A percentile compares a stretch with the other conserved stretches of the same genome.
These are phyloP conservation scores for Cladorrhinum sp. DNA, from an alignment of 2,329 filamentous ascomycete species.

Conservation along the genomic window DNA sequence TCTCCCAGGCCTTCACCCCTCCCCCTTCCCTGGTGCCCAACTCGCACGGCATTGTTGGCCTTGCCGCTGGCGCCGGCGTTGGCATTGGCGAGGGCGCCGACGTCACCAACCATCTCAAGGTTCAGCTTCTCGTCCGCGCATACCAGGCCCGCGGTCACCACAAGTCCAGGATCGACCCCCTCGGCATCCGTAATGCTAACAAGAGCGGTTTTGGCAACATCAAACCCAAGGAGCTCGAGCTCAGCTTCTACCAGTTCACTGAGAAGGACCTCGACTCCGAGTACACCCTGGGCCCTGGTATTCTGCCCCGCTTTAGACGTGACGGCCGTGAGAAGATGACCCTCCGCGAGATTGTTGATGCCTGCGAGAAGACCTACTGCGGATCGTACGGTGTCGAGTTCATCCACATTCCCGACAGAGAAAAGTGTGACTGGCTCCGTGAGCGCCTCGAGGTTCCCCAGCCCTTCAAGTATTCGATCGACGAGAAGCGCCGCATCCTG, in stretches of 20 bases:
- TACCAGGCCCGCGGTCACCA: slow-evolving; percentile 98
- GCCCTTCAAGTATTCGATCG: slow-evolving; percentile 95
- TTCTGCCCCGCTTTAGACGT: slow-evolving; percentile 87
- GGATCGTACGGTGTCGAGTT: slow-evolving; percentile 98
- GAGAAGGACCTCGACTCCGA: slow-evolving; percentile 92
- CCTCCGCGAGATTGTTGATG: slow-evolving; percentile 85
- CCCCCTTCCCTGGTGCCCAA: slow-evolving; percentile 87
- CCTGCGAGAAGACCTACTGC: slow-evolving; percentile 95
- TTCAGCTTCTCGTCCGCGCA: slow-evolving; percentile 92
- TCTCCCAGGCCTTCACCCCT: slow-evolving; percentile 93
- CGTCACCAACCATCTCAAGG: slow-evolving; percentile 94
- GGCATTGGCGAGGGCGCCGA: slow-evolving; percentile 70
- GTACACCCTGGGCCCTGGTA: slow-evolving; percentile 89
- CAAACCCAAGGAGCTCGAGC: slow-evolving; percentile 86
- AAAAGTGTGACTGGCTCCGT: slow-evolving; percentile 97
- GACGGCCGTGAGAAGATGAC: slow-evolving; percentile 94
- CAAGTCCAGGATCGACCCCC: slow-evolving; percentile 95
- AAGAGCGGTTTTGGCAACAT: slow-evolving; percentile 74
- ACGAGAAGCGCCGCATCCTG: slow-evolving; percentile 96
- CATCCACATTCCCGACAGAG: slow-evolving; percentile 96
- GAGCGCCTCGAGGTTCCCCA: slow-evolving; percentile 90
- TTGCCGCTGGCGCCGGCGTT: slow-evolving; percentile 66
- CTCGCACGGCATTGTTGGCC: slow-evolving; percentile 72
- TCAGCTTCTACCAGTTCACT: slow-evolving; percentile 92
- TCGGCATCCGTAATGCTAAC: slow-evolving; percentile 85